Conservation (phyloP, 805 yeast species). For the Kodamaea hsintzibuensis region DNA sequence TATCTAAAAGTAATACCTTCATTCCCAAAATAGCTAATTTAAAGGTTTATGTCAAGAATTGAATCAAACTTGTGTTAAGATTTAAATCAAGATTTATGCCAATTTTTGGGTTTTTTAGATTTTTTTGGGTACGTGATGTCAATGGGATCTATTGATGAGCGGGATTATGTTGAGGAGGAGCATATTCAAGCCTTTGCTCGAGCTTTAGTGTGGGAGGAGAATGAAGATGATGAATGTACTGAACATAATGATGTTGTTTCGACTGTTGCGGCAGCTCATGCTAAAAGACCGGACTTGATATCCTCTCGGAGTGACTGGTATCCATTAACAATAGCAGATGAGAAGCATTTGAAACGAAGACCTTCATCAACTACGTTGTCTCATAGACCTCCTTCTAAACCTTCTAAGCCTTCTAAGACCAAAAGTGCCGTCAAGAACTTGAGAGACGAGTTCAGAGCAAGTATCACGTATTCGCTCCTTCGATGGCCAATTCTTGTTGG, state of each 20-base stretch:
- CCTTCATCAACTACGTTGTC: not conserved
- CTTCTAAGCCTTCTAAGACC: not conserved
- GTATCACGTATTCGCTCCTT: slow-evolving; percentile 41
- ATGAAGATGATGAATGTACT: slow-evolving; percentile 12
- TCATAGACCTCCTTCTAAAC: not conserved
- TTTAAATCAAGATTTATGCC: not conserved
- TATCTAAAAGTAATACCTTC: slow-evolving; percentile 42
- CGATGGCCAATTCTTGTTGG: slow-evolving; percentile 66
- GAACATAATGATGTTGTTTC: not conserved
- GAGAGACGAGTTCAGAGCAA: slow-evolving; percentile 38
- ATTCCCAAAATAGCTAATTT: not conserved
- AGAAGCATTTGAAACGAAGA: not conserved
- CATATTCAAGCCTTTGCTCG: slow-evolving; percentile 42
- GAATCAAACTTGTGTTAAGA: not conserved
- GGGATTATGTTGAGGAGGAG: slow-evolving; percentile 33
- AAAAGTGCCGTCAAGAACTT: not conserved
- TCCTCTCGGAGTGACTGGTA: slow-evolving; percentile 29
- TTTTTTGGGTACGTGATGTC: not conserved
- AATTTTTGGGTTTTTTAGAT: not conserved
- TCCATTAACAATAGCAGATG: slow-evolving; percentile 17
- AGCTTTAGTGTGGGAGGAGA: slow-evolving; percentile 37
- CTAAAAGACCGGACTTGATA: slow-evolving; percentile 20
- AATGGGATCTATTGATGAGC: slow-evolving; percentile 17
- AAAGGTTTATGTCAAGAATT: slow-evolving; percentile 1
- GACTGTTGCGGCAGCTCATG: not conserved